Percentiles rank a stretch among this genome's conserved stretches.
Evolutionary conservation across 345 rosid genomes (phyloP).

Genomic region (Eucalyptus dawsonii): DNA sequence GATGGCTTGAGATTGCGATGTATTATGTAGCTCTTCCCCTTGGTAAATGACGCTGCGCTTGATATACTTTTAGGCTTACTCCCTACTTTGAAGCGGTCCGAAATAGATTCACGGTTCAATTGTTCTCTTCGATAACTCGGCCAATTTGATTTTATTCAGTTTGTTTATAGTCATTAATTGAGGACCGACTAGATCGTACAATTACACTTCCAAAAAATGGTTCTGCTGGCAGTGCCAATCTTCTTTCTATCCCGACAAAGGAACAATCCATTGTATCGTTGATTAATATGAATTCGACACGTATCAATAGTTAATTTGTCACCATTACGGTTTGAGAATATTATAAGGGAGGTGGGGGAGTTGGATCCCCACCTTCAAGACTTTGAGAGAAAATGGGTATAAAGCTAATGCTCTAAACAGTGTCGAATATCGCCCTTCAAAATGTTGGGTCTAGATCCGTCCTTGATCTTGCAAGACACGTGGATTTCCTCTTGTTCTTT

Average conservation of each 20-base stretch:
- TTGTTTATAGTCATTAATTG: background rate
- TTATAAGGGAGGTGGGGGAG: background rate
- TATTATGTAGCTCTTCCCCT: background rate
- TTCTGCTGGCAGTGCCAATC: rapidly evolving
- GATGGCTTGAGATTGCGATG: background rate
- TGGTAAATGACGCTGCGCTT: background rate
- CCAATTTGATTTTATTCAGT: background rate
- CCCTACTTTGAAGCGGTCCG: background rate
- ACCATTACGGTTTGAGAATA: rapidly evolving
- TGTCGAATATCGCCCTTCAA: background rate
- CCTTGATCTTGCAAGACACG: background rate
- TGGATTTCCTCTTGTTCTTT: background rate
- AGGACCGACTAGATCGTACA: rapidly evolving
- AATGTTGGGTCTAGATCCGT: background rate
- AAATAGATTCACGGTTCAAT: background rate
- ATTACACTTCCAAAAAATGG: background rate
- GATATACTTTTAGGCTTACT: background rate
- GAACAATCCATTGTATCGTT: background rate
- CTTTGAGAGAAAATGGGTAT: background rate
- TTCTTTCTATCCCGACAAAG: background rate
- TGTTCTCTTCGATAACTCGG: background rate
- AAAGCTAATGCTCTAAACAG: background rate
- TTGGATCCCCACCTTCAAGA: background rate
- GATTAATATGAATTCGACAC: background rate
- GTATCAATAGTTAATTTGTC: background rate